Evolutionary conservation across 257 asterid species (phyloP).

Genomic region (Verbena officinalis): DNA sequence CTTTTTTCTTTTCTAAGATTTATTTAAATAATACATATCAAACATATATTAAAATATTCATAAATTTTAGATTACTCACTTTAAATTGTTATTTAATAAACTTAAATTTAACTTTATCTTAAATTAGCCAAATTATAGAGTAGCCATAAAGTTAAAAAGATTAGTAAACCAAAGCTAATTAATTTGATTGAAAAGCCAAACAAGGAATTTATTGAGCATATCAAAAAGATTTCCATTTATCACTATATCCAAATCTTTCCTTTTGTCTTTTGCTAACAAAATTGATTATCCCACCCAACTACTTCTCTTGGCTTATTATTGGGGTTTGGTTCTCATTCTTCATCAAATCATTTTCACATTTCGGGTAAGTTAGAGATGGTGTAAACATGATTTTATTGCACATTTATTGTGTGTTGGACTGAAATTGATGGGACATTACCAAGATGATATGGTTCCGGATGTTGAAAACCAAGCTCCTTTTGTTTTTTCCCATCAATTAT

Average conservation of each 20-base stretch:
- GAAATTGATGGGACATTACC: slow-evolving; percentile 33
- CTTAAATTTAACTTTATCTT: too few relatives aligned
- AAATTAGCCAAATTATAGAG: too few relatives aligned
- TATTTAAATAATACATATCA: too few relatives aligned
- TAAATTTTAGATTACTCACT: too few relatives aligned
- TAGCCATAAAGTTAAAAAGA: too few relatives aligned
- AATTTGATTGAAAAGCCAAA: too few relatives aligned
- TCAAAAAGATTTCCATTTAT: background rate
- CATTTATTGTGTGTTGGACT: slow-evolving; percentile 34
- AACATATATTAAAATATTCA: too few relatives aligned
- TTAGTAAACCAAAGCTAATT: slow-evolving; percentile 1
- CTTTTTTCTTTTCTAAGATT: too few relatives aligned
- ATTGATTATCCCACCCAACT: slow-evolving; percentile 37
- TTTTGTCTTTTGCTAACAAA: slow-evolving; percentile 23
- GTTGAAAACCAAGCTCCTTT: slow-evolving; percentile 12
- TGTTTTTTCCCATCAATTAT: too few relatives aligned
- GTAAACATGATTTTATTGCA: slow-evolving; percentile 23
- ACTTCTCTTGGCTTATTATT: slow-evolving; percentile 36
- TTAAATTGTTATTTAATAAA: too few relatives aligned
- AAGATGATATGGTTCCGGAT: slow-evolving; percentile 11
- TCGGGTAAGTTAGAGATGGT: slow-evolving; percentile 20
- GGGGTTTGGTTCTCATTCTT: slow-evolving; percentile 17
- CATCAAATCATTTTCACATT: background rate
- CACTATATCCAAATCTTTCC: background rate
- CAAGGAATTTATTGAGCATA: background rate